Evolutionary conservation across 2,329 filamentous ascomycete species (phyloP), one percentile per base, ranked within the genome.

Genomic region (Remersonia thermophila): DNA sequence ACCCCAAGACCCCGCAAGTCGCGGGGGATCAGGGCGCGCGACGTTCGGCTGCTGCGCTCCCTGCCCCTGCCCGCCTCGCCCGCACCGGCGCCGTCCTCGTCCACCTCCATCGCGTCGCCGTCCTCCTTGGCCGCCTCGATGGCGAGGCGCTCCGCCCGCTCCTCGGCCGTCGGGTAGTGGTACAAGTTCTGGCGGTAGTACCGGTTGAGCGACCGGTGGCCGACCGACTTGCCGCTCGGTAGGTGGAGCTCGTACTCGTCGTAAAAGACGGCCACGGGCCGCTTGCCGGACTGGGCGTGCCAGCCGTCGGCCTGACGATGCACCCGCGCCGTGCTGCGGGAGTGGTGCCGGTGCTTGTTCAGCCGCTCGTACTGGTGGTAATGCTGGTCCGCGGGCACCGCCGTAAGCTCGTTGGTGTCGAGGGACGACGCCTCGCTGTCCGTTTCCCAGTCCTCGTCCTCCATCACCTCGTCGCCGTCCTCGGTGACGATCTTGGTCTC

Each of bases 141-240:
- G 26, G 45, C 43, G 15, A 49, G 36, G n/a, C 48, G 46, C 36
- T 49, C 46, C 7, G 40, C 47, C 11, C 83, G 79, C 60, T 94
- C 86, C 40, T 82, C 80, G 0, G 77, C 63, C 2, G 82, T 78
- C 2, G 86, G 86, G 56, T 94, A 80, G 57, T 76, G 83, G 58
- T 81, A 77, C 30, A 98, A 67, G 60, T 96, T 96, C 63, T 98
- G 91, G 41, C 84, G 79, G 64, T 78, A 98, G 62, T 96, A 96
- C 48, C 73, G 78, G 53, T 83, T 80, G 36, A 94, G 62, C 7
- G 84, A 91, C 32, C 91, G 77, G 57, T 98, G 91, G 27, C 91
- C 91, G 27, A 93, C 86, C 7, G 83, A 82, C 42, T 83, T 80
- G 36, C 91, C 91, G 4, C 82, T 85, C 2, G 91, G 91, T 10